These are phyloP conservation scores for Coniochaeta sp. DNA, from an alignment of 2,329 filamentous ascomycete genomes.

Conservation along the genomic window DNA sequence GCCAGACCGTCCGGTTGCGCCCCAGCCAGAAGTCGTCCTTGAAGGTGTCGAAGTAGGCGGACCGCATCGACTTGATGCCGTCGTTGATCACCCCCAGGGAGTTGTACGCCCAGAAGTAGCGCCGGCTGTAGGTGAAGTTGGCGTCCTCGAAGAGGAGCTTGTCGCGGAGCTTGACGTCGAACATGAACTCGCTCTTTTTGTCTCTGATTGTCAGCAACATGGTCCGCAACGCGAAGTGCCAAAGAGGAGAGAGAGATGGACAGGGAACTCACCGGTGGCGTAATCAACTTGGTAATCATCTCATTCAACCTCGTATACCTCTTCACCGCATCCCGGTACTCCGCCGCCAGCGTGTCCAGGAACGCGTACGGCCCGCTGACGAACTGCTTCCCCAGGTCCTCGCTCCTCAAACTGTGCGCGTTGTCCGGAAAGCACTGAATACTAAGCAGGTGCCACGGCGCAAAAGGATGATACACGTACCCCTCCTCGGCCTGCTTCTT, in stretches of 20 bases:
- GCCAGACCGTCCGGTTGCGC: constrained; percentile 47
- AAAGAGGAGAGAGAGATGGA: background rate
- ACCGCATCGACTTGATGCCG: constrained; percentile 50
- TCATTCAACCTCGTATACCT: constrained; percentile 50
- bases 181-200: constrained; percentile 45
- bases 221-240: background rate
- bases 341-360: constrained; percentile 47
- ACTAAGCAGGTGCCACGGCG: constrained; percentile 52
- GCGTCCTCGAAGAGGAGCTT: constrained; percentile 54
- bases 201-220: constrained; percentile 1
- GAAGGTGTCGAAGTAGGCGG: constrained; percentile 50
- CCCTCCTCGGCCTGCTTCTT: constrained; percentile 39
- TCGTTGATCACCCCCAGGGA: constrained; percentile 54
- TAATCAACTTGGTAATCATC: constrained; percentile 50
- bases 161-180: constrained; percentile 47
- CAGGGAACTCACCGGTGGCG: constrained; percentile 38
- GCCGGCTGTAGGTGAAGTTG: constrained; percentile 52
- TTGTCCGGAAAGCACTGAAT: constrained; percentile 55
- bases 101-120: constrained; percentile 58
- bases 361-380: constrained; percentile 57
- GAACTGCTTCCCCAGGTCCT: constrained; percentile 48
- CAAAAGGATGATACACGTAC: constrained; percentile 50
- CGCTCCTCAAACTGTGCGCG: constrained; percentile 45
- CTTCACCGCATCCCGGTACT: constrained; percentile 54
- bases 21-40: constrained; percentile 53